Conservation (phyloP, 179 eudicot genomes). For the Kewa caespitosa region DNA sequence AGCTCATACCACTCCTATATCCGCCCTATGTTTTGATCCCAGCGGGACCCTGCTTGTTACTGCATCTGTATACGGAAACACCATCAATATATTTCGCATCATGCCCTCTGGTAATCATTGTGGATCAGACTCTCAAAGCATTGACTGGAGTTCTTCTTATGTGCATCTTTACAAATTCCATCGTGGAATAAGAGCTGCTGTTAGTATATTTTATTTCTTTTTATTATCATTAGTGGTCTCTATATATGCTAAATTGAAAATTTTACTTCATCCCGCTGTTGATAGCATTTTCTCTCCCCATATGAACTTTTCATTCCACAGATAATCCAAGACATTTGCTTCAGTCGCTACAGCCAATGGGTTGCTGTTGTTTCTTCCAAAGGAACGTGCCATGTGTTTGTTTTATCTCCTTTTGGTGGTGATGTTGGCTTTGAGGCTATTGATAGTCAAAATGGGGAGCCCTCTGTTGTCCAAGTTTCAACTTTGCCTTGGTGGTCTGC, state of each 20-base stretch:
- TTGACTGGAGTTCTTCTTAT: constrained; percentile 59
- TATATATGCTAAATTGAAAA: neutral
- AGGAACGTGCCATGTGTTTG: constrained; percentile 76
- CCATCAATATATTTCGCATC: constrained; percentile 63
- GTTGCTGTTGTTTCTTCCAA: constrained; percentile 67
- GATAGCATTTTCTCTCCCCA: neutral
- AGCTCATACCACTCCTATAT: constrained; percentile 77
- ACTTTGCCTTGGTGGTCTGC: constrained; percentile 72
- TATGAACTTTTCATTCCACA: constrained; percentile 22
- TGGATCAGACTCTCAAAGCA: constrained; percentile 47
- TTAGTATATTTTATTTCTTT: constrained; percentile 27
- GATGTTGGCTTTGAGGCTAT: constrained; percentile 55
- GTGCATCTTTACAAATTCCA: constrained; percentile 73
- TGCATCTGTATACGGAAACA: constrained; percentile 69
- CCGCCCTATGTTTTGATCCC: constrained; percentile 73
- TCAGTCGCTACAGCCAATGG: constrained; percentile 77
- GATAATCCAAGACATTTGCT: constrained; percentile 81
- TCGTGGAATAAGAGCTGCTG: constrained; percentile 75
- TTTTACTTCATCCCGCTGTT: neutral
- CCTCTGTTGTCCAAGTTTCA: constrained; percentile 39
- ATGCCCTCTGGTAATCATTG: constrained; percentile 41
- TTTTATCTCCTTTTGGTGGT: constrained; percentile 70
- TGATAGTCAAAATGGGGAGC: constrained; percentile 40
- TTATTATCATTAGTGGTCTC: neutral
- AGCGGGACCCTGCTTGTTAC: constrained; percentile 83